phyloP scores from a whole-genome alignment of 495 filamentous ascomycete species.

The Staphylotrichum tortipilum region DNA sequence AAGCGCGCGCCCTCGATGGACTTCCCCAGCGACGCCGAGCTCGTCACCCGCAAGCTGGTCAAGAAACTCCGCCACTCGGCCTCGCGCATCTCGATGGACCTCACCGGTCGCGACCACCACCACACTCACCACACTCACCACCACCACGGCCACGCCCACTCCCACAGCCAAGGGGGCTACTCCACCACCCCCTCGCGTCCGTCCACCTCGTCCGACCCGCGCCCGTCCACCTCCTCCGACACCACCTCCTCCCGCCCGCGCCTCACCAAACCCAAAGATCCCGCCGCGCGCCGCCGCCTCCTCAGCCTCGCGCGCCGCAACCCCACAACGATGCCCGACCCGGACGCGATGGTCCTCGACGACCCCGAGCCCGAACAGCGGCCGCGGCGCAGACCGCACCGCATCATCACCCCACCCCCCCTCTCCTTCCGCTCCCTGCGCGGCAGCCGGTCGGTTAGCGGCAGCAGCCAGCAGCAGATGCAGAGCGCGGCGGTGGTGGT shows the following conservation, averaged over 20 bases:
- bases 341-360: constrained; percentile 9
- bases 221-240: background rate
- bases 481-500: constrained; percentile 27
- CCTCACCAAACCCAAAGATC: constrained; percentile 12
- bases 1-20: constrained; percentile 19
- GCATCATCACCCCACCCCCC: constrained; percentile 3
- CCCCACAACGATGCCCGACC: background rate
- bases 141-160: no score
- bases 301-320: background rate
- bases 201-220: constrained; percentile 6
- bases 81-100: constrained; percentile 15
- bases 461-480: constrained; percentile 4
- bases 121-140: no score
- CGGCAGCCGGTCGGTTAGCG: background rate
- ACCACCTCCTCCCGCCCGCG: background rate
- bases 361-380: background rate
- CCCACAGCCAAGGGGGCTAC: no score
- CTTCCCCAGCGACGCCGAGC: constrained; percentile 11
- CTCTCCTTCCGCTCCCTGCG: constrained; percentile 2
- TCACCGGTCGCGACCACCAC: background rate
- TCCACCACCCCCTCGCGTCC: constrained; percentile 2
- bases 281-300: constrained; percentile 1
- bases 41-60: constrained; percentile 25
- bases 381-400: no score
- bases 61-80: constrained; percentile 29